Evolutionary conservation across 805 yeast species (phyloP), one percentile per base, ranked within the genome.

Genomic region (Ogataea zsoltii): DNA sequence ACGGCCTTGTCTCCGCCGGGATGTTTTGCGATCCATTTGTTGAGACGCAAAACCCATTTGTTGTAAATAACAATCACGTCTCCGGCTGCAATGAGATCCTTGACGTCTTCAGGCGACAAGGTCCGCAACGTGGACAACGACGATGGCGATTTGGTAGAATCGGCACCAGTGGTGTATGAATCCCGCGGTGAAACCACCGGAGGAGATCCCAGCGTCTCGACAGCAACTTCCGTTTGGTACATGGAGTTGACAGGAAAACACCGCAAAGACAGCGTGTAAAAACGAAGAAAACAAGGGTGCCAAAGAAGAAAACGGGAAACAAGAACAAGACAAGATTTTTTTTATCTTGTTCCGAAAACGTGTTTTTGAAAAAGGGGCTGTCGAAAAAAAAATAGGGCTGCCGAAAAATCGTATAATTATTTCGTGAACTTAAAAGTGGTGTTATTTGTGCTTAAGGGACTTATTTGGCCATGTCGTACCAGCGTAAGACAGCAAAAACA

Each of bases 1-100:
- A 90, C 82, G 2, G 95, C 91, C 58, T 80, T 85, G 48, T 84
- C 91, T 4, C 97, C 96, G 13, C 97, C 97, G 0, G 97, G 97
- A 63, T 89, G 97, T 41, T 56, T 71, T 19, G 70, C 71, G 29
- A 89, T 63, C 96, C 96, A 89, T 7, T 66, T 51, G 44, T 88
- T 82, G 46, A 90, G 69, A 53, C 80, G 77, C 33, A 89, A 69
- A 4, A 85, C 95, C 16, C 66, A 48, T 37, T 74, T 67, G 30
- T 82, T 70, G 58, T 79, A 84, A 3, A 89, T 83, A 32, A 88
- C 88, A 23, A 89, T 75, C 18, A 80, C 76, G 48, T 82, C 78
- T 2, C 96, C 96, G 4, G 66, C 66, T 2, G 85, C 77, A 17
- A 89, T 87, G 34, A 79, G 68, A 35, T 74, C 74, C 53, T 78